Evolutionary conservation across 129 eudicot species (phyloP), one percentile per base, ranked within the genome.

Genomic region (Tagetes patula): DNA sequence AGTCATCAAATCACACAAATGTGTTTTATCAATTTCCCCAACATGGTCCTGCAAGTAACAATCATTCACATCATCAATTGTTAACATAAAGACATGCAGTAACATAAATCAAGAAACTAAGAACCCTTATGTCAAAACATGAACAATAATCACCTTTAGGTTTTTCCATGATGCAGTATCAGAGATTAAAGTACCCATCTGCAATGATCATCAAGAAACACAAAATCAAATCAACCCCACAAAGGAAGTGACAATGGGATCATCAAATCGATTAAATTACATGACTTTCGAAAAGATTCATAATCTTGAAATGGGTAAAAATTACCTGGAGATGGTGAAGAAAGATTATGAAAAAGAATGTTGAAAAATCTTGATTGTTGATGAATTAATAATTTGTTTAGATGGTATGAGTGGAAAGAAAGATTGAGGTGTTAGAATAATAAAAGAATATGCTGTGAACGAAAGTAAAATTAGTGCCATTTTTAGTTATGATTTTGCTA

Each of bases 171-270:
- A 77, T 37, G 86, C 84, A n/a, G 88, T 72, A 69, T 90, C 96
- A 33, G 90, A 85, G 70, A 93, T 90, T 31, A 93, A 72, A 79
- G 86, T 67, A 30, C 89, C 93, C 98, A 93, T 93, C 90, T 93
- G 76, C 86, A 83, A 47, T 41, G 47, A 54, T 67, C 66, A 63
- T 80, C 70, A 71, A 38, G 34, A 62, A 47, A n/a, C 38, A 13
- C 4, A 43, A 42, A 46, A 7, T 13, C 33, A 30, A 43, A 43
- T 43, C 59, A 68, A 56, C 67, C 33, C 45, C 12, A 62, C 40
- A 47, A 6, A 47, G 27, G n/a, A 62, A 61, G 37, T 10, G 48
- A 33, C 1, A 46, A 61, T 46, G 13, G 49, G 60, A 73, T 74
- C 11, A 63, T 7, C 6, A 64, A 74, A 49, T 40, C 65, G 37